Base-by-base conservation (phyloP, 768 basidiomycete species). In the Boletales sp. region DNA sequence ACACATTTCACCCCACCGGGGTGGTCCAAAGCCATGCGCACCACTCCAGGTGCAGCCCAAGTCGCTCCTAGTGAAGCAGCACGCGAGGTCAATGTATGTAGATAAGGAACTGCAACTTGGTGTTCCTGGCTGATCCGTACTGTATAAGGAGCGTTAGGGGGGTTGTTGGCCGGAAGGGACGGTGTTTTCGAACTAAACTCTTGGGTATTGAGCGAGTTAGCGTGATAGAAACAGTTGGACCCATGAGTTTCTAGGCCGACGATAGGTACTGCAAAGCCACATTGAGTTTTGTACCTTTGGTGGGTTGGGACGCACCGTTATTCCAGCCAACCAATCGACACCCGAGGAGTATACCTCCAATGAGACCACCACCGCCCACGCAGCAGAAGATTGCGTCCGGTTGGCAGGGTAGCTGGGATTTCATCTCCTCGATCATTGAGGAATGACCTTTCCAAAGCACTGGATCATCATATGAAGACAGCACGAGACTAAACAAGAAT, bases 351-450 rank as follows among this genome's bases (percentile, higher is more conserved):
- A 89, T 68, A 0, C 89, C 89, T 10, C 82, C 86, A 4, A 87
- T 66, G 0, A 90, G 68, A 1, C 88, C 87, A 0, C 76, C 87
- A 0, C 88, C 88, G 34, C 89, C 89, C 12, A 90, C 85, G 45
- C 82, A 83, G 60, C 88, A 90, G 51, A 90, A 81, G 38, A 90
- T 82, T 1, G 85, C 86, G 50, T 83, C 79, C 7, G 88, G 87
- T 56, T 76, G 78, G 35, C 56, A 52, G 1, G 66, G 65, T 5
- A 89, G 69, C 53, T 88, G 84, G 10, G 63, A 59, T 15, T 71
- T 62, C 38, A 88, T 80, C 60, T 90, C 89, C 14, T 68, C 59
- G 36, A 90, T 71, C 75, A 90, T 82, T 15, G 86, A 84, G n/a
- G 81, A 75, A 58, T 90, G 86, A 2, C 89, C 89, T 60, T 83